Percentiles rank a stretch among this genome's conserved stretches.
phyloP scores from a whole-genome alignment of 2,329 filamentous ascomycete genomes.

The Xylariaceae sp. region DNA sequence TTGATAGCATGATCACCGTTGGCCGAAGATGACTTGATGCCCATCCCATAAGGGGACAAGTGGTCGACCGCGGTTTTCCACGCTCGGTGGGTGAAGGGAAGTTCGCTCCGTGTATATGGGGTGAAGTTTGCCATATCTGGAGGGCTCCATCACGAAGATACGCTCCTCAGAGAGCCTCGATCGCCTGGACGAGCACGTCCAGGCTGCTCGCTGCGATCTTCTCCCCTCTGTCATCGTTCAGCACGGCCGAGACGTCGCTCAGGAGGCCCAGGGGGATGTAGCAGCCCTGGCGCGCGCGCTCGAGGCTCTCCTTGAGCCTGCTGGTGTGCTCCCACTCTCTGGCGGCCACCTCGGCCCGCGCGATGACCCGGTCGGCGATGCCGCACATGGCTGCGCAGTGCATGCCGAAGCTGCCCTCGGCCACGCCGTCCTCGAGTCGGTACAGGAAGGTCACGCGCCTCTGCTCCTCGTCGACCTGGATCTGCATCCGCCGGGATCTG shows the following conservation, averaged over 20 bases:
- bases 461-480: conserved; percentile 78
- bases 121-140: conserved; percentile 40
- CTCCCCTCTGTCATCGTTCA: conserved; percentile 47
- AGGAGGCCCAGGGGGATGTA: conserved; percentile 80
- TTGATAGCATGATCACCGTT: conserved; percentile 29
- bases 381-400: conserved; percentile 98
- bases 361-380: conserved; percentile 74
- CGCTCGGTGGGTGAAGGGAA: conserved; percentile 49
- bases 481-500: conserved; percentile 80
- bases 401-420: conserved; percentile 97
- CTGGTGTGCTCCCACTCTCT: conserved; percentile 94
- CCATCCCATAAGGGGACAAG: conserved; percentile 35
- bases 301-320: conserved; percentile 78
- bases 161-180: conserved; percentile 45
- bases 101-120: conserved; percentile 36
- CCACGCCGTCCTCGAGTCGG: conserved; percentile 85
- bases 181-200: conserved; percentile 52
- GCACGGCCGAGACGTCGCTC: conserved; percentile 76
- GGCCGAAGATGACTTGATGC: conserved; percentile 33
- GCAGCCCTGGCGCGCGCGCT: conserved; percentile 68
- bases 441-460: conserved; percentile 94
- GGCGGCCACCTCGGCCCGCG: conserved; percentile 80
- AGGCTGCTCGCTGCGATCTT: conserved; percentile 45
- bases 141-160: conserved; percentile 25
- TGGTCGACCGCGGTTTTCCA: conserved; percentile 42